These are phyloP conservation scores for Bruguiera hainesii DNA, from an alignment of 441 rosid genomes.

Conservation along the genomic window DNA sequence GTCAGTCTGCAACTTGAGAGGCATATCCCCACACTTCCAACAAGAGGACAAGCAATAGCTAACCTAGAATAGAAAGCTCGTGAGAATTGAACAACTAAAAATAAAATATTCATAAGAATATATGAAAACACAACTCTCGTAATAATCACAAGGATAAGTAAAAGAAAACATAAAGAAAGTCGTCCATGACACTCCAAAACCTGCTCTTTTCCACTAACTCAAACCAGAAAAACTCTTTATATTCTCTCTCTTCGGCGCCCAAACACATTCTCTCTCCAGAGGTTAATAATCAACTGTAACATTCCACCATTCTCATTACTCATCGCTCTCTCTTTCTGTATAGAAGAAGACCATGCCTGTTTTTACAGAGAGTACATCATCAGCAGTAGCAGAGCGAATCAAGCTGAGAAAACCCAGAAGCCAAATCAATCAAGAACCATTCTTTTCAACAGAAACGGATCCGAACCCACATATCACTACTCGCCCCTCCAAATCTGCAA, in stretches of 20 bases:
- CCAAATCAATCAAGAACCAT: slow-evolving; percentile 23
- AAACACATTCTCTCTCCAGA: background rate
- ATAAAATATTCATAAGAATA: background rate
- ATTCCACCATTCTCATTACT: background rate
- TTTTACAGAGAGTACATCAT: slow-evolving; percentile 33
- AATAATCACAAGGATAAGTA: too few relatives aligned
- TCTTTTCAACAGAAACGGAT: slow-evolving; percentile 19
- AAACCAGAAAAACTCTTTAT: background rate
- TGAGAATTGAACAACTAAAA: background rate
- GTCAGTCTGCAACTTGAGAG: slow-evolving; percentile 3
- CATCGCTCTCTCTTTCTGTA: slow-evolving; percentile 1
- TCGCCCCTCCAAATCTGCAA: slow-evolving; percentile 43
- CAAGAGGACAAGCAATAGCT: slow-evolving; percentile 24
- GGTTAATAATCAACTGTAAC: background rate
- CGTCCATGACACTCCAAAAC: background rate
- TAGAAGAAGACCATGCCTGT: slow-evolving; percentile 37
- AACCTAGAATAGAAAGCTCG: slow-evolving; percentile 27
- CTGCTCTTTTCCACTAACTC: background rate
- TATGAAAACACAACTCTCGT: too few relatives aligned
- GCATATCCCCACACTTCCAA: background rate
- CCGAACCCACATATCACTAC: slow-evolving; percentile 37
- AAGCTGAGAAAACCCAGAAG: slow-evolving; percentile 46
- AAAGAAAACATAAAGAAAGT: background rate
- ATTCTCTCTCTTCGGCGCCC: too few relatives aligned
- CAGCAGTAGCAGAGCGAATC: slow-evolving; percentile 44